phyloP scores from a whole-genome alignment of 2,329 filamentous ascomycete genomes.

The Fusarium floridanum region DNA sequence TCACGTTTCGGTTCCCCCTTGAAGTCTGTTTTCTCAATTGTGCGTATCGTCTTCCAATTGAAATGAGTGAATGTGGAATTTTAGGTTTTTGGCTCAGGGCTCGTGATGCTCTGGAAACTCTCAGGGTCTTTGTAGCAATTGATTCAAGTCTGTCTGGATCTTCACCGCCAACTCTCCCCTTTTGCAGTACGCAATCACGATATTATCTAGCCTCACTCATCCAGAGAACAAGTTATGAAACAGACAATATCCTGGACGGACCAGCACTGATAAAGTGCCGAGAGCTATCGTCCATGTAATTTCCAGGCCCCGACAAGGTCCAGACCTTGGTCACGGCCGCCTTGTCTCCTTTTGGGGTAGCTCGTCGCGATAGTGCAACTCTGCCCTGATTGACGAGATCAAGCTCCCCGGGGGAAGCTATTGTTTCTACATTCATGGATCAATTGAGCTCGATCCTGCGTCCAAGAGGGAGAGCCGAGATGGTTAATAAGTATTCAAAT shows the following conservation, averaged over 20 bases:
- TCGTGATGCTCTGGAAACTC: neutral
- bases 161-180: neutral
- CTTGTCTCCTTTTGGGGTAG: conserved; percentile 6
- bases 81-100: neutral
- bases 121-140: neutral
- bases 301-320: neutral
- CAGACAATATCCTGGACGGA: neutral
- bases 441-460: neutral
- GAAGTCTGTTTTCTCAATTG: neutral
- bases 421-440: neutral
- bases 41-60: neutral
- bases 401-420: neutral
- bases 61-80: neutral
- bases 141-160: neutral
- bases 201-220: neutral
- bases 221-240: neutral
- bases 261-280: neutral
- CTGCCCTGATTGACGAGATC: neutral
- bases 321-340: conserved; percentile 3
- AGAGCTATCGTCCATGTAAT: neutral
- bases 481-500: conserved; percentile 5
- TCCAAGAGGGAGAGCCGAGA: neutral
- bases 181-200: neutral
- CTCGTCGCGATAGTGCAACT: neutral
- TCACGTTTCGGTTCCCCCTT: conserved; percentile 14